Conservation (phyloP, 345 rosid genomes). For the Zanthoxylum bungeanum region DNA sequence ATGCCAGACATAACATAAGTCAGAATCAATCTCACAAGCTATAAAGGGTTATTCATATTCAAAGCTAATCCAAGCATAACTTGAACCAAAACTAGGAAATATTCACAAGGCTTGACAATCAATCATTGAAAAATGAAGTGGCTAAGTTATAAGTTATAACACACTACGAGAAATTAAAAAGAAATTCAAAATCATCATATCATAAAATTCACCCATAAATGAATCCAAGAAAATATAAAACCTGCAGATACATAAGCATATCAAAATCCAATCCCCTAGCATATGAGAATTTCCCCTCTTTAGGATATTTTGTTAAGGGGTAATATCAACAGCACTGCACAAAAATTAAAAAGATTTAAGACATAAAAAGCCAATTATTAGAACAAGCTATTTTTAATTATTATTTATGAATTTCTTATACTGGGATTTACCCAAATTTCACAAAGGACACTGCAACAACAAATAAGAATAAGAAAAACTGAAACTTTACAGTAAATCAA, state of each 20-base stretch:
- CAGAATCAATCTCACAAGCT: not conserved
- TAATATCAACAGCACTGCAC: not conserved
- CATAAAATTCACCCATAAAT: not conserved
- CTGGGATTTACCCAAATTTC: too few relatives aligned
- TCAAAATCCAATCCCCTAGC: not conserved
- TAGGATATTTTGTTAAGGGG: not conserved
- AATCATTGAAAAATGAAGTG: not conserved
- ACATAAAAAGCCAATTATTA: too few relatives aligned
- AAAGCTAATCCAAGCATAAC: too few relatives aligned
- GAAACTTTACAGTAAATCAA: too few relatives aligned
- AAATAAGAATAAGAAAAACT: too few relatives aligned
- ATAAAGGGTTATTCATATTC: too few relatives aligned
- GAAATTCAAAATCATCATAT: not conserved
- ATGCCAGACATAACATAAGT: not conserved
- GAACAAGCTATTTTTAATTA: too few relatives aligned
- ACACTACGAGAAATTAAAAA: not conserved
- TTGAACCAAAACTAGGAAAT: too few relatives aligned
- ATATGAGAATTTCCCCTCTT: not conserved
- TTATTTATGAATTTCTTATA: too few relatives aligned
- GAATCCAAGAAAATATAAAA: not conserved
- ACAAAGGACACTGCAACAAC: too few relatives aligned
- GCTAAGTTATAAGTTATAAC: not conserved
- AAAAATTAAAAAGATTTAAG: not conserved
- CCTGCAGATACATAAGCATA: not conserved
- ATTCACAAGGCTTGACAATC: too few relatives aligned